phyloP scores from a whole-genome alignment of 1,284 basidiomycete genomes.

The Marasmius tenuissimus region DNA sequence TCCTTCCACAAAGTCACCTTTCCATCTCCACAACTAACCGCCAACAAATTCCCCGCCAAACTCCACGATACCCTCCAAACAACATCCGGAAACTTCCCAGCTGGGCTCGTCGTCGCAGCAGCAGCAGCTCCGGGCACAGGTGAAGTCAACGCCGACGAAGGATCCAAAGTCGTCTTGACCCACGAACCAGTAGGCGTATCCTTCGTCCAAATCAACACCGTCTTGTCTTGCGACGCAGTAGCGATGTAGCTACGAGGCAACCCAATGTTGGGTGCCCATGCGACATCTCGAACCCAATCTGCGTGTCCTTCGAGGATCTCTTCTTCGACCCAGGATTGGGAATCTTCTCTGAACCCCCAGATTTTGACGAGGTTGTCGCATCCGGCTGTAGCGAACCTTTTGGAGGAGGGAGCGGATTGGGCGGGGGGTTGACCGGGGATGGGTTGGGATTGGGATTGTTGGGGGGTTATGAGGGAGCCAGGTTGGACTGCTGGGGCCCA shows the following conservation, averaged over 20 bases:
- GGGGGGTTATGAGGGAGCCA: conserved; percentile 76
- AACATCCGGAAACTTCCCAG: conserved; percentile 88
- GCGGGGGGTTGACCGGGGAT: conserved; percentile 43
- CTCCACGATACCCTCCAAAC: conserved; percentile 99
- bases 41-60: conserved; percentile 92
- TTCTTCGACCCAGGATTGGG: conserved; percentile 87
- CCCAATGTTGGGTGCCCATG: conserved; percentile 97
- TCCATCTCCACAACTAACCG: conserved; percentile 97
- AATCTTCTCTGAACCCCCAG: conserved; percentile 83
- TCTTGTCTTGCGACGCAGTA: conserved; percentile 93
- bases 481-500: conserved; percentile 95
- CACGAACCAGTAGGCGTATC: conserved; percentile 78
- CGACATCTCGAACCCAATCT: conserved; percentile 98
- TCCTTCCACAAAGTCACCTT: conserved; percentile 99
- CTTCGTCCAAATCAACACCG: conserved; percentile 94
- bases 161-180: conserved; percentile 86
- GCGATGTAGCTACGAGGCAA: conserved; percentile 94
- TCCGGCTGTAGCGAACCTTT: conserved; percentile 93
- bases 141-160: conserved; percentile 54
- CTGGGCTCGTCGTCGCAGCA: conserved; percentile 41
- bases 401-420: conserved; percentile 50
- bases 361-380: conserved; percentile 96
- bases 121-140: conserved; percentile 41
- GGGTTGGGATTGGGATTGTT: conserved; percentile 36
- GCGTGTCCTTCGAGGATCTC: conserved; percentile 88